Conservation (phyloP, 306 rosid genomes). For the Corylus avellana region DNA sequence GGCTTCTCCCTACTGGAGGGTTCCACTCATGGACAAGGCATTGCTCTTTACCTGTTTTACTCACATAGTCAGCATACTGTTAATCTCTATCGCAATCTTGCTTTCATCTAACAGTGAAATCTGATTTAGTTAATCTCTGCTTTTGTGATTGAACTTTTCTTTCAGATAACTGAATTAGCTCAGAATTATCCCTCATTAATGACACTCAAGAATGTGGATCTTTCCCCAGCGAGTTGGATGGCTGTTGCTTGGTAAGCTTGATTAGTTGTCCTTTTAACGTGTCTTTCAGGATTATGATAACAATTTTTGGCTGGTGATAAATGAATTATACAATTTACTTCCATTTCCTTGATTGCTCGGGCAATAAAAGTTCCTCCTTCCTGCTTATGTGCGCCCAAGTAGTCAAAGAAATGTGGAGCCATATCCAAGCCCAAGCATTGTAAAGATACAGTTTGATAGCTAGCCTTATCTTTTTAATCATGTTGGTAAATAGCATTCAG, state of each 20-base stretch:
- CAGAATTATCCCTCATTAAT: conserved; percentile 48
- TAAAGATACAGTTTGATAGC: neutral
- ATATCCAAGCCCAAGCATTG: neutral
- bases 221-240: conserved; percentile 94
- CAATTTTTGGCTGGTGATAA: conserved; percentile 9
- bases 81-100: neutral
- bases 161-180: conserved; percentile 64
- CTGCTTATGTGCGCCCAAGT: neutral
- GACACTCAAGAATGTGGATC: conserved; percentile 71
- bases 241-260: conserved; percentile 79
- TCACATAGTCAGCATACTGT: neutral
- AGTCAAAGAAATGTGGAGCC: neutral
- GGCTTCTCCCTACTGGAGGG: conserved; percentile 64
- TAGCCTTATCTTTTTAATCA: neutral
- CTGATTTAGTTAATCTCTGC: neutral
- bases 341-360: neutral
- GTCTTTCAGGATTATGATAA: neutral
- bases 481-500: neutral
- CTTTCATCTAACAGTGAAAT: neutral
- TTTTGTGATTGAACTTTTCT: conserved; percentile 6
- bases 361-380: neutral
- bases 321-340: conserved; percentile 9
- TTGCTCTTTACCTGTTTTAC: conserved; percentile 9
- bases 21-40: conserved; percentile 72
- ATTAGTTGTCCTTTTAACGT: conserved; percentile 19